Conservation (phyloP, 805 yeast genomes). For the Yarrowia sp. region DNA sequence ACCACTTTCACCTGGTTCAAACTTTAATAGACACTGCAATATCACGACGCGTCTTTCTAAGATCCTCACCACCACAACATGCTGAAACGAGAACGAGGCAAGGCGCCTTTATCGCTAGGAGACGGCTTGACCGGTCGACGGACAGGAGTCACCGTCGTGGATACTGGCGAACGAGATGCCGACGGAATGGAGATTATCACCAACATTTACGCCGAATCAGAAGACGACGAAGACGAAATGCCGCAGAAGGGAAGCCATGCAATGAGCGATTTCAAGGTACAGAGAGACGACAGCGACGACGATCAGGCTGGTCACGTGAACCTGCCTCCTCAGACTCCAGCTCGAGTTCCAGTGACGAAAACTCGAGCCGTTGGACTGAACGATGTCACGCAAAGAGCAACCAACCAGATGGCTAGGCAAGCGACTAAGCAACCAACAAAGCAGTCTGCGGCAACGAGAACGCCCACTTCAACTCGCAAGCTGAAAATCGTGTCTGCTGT, state of each 20-base stretch:
- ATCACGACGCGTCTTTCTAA: background rate
- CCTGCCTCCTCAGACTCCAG: background rate
- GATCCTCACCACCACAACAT: background rate
- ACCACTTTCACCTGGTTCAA: background rate
- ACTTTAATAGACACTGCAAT: background rate
- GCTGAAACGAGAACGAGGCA: conserved; percentile 15
- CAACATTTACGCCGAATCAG: background rate
- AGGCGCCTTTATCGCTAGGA: background rate
- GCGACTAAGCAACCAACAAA: background rate
- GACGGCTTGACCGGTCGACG: conserved; percentile 15
- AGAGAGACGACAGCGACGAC: conserved; percentile 11
- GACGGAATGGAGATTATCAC: background rate
- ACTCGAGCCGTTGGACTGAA: background rate
- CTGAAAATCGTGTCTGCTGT: background rate
- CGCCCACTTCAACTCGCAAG: background rate
- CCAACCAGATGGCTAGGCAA: background rate
- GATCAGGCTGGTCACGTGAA: background rate
- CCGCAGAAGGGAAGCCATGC: background rate
- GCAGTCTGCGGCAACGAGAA: background rate
- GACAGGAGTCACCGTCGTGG: conserved; percentile 6
- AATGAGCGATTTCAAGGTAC: background rate
- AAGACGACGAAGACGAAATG: background rate
- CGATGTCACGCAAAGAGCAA: background rate
- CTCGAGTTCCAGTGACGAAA: background rate
- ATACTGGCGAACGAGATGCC: conserved; percentile 8